Evolutionary conservation across 78 protist genomes (phyloP).

Genomic region (Planoprotostelium fungivorum): DNA sequence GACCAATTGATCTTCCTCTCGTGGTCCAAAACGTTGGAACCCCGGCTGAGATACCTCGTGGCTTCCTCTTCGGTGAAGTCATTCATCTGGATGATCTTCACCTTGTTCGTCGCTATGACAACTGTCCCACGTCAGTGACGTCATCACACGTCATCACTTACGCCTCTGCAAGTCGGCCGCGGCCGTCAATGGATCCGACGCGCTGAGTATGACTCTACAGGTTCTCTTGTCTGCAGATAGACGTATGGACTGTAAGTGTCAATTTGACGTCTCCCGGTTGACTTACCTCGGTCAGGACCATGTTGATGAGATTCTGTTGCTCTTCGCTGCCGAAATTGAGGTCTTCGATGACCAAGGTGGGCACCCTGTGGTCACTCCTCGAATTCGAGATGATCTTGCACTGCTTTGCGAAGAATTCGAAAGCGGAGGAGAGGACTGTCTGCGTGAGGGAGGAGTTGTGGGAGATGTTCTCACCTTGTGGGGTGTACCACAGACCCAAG

Average conservation of each 20-base stretch:
- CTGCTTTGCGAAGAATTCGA: background rate
- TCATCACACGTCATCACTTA: background rate
- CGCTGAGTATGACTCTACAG: background rate
- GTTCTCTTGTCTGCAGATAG: background rate
- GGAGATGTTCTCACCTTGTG: background rate
- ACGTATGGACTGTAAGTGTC: background rate
- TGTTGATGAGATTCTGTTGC: background rate
- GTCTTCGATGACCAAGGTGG: background rate
- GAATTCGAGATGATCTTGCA: background rate
- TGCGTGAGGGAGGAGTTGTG: too few relatives aligned
- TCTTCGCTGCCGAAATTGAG: background rate
- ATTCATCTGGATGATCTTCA: background rate
- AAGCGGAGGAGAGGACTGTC: background rate
- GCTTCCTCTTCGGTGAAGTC: background rate
- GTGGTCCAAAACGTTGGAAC: background rate
- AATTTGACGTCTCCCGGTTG: background rate
- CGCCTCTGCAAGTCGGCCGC: background rate
- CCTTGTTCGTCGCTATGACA: background rate
- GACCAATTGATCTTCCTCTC: background rate
- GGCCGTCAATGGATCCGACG: background rate
- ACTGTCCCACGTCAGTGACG: background rate
- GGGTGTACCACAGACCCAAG: background rate
- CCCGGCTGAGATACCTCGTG: background rate
- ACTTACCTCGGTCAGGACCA: background rate
- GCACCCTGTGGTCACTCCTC: background rate